Conservation (phyloP, 2,329 filamentous ascomycete species). For the Colletotrichum navitas region DNA sequence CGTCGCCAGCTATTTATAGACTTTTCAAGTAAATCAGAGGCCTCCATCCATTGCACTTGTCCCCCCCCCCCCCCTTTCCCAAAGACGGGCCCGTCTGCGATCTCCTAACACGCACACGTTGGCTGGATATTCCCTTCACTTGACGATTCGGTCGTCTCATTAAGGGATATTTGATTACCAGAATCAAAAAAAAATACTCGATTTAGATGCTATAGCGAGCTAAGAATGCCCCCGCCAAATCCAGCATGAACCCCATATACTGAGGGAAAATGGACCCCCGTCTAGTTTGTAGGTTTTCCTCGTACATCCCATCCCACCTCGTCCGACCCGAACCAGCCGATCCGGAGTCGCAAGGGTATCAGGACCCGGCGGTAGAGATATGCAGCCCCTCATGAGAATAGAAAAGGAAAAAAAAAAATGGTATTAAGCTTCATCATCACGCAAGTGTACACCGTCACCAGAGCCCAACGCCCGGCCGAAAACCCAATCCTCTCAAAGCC, state of each 20-base stretch:
- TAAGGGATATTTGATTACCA: background rate
- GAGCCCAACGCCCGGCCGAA: constrained; percentile 21
- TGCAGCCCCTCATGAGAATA: constrained; percentile 3
- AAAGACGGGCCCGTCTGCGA: background rate
- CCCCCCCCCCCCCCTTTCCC: accelerated
- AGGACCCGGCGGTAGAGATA: background rate
- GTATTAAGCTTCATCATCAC: constrained; percentile 40
- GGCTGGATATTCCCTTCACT: background rate
- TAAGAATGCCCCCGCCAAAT: constrained; percentile 27
- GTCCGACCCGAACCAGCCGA: background rate
- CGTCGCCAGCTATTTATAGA: background rate
- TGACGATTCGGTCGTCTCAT: no score
- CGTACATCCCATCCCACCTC: background rate
- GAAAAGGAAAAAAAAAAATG: constrained; percentile 35
- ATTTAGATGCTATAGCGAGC: constrained; percentile 31
- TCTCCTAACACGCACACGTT: background rate
- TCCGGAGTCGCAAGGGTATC: background rate
- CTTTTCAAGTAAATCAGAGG: background rate
- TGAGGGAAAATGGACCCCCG: background rate
- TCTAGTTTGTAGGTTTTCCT: constrained; percentile 24
- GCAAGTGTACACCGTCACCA: constrained; percentile 30
- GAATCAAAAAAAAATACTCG: constrained; percentile 31
- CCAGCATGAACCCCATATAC: constrained; percentile 24
- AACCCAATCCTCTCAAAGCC: background rate
- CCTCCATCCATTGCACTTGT: background rate